Conservation (phyloP, 2,329 filamentous ascomycete species). For the Pestalotiopsis sp. region DNA sequence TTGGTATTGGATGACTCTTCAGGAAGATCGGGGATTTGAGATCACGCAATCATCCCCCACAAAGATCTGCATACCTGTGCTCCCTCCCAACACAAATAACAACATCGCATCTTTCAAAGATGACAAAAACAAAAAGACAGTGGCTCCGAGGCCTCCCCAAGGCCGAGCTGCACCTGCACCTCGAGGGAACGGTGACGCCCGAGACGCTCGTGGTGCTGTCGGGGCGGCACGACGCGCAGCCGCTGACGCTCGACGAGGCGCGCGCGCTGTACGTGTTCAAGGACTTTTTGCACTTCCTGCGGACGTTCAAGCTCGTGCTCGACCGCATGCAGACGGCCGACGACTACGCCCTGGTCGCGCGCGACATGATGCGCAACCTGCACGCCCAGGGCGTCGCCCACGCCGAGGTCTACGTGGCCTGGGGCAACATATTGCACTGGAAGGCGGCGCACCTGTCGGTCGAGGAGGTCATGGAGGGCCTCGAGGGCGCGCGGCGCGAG, state of each 20-base stretch:
- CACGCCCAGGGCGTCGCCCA: slow-evolving; percentile 18
- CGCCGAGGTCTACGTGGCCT: slow-evolving; percentile 20
- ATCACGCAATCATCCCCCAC: background rate
- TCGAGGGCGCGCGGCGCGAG: slow-evolving; percentile 14
- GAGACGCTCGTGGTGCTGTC: slow-evolving; percentile 20
- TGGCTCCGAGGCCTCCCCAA: slow-evolving; percentile 20
- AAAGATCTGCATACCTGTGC: background rate
- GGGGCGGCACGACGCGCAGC: slow-evolving; percentile 17
- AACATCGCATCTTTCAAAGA: background rate
- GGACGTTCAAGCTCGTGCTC: slow-evolving; percentile 18
- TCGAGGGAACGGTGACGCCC: slow-evolving; percentile 20
- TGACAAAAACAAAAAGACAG: slow-evolving; percentile 5
- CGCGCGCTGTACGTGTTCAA: slow-evolving; percentile 19
- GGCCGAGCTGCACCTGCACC: slow-evolving; percentile 20
- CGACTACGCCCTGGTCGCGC: slow-evolving; percentile 18
- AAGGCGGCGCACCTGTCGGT: slow-evolving; percentile 16
- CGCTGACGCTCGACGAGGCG: slow-evolving; percentile 18
- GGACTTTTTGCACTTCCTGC: slow-evolving; percentile 19
- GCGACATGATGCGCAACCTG: slow-evolving; percentile 18
- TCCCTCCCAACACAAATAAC: no score
- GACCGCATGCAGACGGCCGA: slow-evolving; percentile 17
- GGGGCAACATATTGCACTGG: slow-evolving; percentile 20
- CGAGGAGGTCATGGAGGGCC: slow-evolving; percentile 18
- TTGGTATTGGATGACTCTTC: background rate
- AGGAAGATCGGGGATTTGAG: background rate